phyloP scores from a whole-genome alignment of 352 stramenopile species.

The Globisporangium lucens region DNA sequence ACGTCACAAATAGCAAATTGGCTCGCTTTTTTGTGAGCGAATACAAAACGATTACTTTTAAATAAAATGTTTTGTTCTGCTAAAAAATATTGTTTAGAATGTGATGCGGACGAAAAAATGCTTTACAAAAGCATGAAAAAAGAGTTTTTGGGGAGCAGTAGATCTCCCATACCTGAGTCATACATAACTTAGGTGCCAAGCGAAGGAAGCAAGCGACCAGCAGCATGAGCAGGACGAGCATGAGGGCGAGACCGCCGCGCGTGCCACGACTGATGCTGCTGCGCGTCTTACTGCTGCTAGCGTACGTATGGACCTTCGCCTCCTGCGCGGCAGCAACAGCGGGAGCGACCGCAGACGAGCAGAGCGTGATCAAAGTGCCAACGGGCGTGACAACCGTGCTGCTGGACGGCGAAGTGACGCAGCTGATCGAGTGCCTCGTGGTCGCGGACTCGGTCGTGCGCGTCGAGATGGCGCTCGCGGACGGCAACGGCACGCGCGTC shows the following conservation, averaged over 20 bases:
- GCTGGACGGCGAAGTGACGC: conserved; percentile 31
- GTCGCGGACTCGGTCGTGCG: conserved; percentile 34
- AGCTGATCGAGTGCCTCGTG: conserved; percentile 47
- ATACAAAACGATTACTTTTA: too few relatives aligned
- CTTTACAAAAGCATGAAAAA: too few relatives aligned
- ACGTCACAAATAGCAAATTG: neutral
- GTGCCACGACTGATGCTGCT: neutral
- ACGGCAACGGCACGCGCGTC: conserved; percentile 36
- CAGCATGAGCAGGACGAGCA: neutral
- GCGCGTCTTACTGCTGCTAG: neutral
- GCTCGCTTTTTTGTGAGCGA: neutral
- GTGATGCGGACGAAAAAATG: too few relatives aligned
- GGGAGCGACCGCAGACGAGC: neutral
- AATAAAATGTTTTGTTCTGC: too few relatives aligned
- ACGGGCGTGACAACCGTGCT: conserved; percentile 47
- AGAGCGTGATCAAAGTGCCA: conserved; percentile 44
- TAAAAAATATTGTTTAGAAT: too few relatives aligned
- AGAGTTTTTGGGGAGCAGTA: too few relatives aligned
- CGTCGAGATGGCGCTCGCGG: conserved; percentile 40
- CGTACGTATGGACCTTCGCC: neutral
- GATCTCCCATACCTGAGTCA: too few relatives aligned
- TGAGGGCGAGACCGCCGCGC: neutral
- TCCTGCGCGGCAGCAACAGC: neutral
- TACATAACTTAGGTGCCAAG: too few relatives aligned
- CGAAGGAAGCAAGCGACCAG: neutral